Base-by-base conservation (phyloP, 2,329 filamentous ascomycete species). In the Alternaria longipes region DNA sequence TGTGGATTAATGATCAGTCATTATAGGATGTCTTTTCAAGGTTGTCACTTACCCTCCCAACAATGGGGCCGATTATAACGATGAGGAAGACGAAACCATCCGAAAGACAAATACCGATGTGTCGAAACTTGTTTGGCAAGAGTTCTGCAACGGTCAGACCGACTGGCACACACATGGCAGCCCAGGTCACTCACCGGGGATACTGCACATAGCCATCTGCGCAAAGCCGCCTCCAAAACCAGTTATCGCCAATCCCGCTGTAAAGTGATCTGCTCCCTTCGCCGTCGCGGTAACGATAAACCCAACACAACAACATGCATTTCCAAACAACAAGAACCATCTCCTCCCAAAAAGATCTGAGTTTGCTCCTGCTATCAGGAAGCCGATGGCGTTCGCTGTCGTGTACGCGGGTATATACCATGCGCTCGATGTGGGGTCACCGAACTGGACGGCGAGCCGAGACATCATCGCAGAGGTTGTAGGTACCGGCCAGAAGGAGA, bases 271-370 rank as follows among this genome's bases (percentile, higher is more conserved):
- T 20, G 75, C 77, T 55, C 67, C 80, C 55, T 77, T 80, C 18
- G 66, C 38, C 4, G 69, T 70, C 1, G 67, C 67, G 3, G 42
- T 70, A 18, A 73, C 59, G 26, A 71, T 64, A 49, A 80, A 76
- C 12, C 80, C 80, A 18, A 80, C 66, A 53, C 76, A 78, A 53
- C 76, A 76, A 32, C 78, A 60, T n/a, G 80, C 64, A 60, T 83
- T 83, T 16, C 82, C 82, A 41, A 78, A 71, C 3, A 82, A 72
- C 40, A 84, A 66, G 66, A 84, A 83, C 75, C 80, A 82, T 18
- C 82, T 77, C 62, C 83, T 79, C 12, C 83, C 83, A 32, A 84
- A 79, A 5, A 84, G 73, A 73, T 85, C 83, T 2, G 81, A 82
- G 65, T 84, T 84, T 4, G 82, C 73, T 7, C 78, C 78, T 32